Evolutionary conservation across 331 rosid species (phyloP).

Genomic region (Erythrophleum ivorense): DNA sequence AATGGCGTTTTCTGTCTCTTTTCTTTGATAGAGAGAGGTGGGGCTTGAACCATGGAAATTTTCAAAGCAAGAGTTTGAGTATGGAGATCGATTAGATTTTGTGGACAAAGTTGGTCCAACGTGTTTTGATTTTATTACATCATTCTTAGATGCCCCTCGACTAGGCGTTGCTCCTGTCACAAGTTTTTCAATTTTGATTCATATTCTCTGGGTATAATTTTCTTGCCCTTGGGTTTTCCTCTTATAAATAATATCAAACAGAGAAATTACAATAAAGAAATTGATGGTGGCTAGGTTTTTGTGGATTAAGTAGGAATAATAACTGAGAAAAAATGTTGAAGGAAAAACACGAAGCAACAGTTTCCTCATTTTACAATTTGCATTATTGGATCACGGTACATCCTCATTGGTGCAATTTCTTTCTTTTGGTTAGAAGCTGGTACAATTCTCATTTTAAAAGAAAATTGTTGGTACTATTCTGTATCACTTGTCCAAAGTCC

Average conservation of each 20-base stretch:
- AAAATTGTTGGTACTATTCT: background rate
- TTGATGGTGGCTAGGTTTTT: background rate
- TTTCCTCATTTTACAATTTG: background rate
- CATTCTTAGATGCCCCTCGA: constrained; percentile 80
- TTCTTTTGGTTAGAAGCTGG: background rate
- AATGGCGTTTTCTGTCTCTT: constrained; percentile 22
- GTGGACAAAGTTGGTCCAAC: constrained; percentile 55
- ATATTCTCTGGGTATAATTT: constrained; percentile 37
- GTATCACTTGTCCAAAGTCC: background rate
- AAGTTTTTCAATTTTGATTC: constrained; percentile 18
- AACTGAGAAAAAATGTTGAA: background rate
- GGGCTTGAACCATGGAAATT: constrained; percentile 52
- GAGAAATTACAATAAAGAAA: background rate
- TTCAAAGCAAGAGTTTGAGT: constrained; percentile 33
- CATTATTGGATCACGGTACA: background rate
- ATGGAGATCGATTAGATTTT: constrained; percentile 32
- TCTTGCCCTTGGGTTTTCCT: constrained; percentile 24
- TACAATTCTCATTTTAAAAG: background rate
- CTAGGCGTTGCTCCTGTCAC: constrained; percentile 50
- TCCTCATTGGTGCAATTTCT: background rate
- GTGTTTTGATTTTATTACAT: constrained; percentile 48
- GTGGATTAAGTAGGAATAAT: background rate
- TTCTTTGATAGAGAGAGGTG: constrained; percentile 41
- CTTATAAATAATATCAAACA: background rate
- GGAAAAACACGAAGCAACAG: background rate